These are phyloP conservation scores for Hyphopichia homilentoma DNA, from an alignment of 805 yeast genomes.

Conservation along the genomic window DNA sequence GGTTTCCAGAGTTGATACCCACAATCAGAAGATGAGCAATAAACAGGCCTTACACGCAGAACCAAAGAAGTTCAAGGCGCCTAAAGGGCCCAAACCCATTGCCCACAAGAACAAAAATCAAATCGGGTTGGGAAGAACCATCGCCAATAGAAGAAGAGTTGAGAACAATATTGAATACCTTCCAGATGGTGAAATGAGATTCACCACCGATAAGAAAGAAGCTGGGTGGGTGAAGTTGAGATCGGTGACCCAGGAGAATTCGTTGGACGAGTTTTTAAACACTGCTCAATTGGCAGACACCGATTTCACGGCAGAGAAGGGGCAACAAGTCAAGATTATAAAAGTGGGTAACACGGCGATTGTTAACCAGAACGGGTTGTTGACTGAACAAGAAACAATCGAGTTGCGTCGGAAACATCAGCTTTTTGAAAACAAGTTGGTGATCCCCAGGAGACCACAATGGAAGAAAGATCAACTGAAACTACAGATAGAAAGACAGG, in stretches of 20 bases:
- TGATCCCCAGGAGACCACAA: constrained; percentile 88
- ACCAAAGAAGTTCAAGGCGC: constrained; percentile 76
- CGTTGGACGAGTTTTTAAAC: constrained; percentile 88
- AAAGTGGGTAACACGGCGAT: constrained; percentile 56
- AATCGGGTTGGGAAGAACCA: constrained; percentile 82
- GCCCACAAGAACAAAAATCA: constrained; percentile 79
- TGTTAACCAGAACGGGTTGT: constrained; percentile 41
- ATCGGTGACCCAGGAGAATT: constrained; percentile 91
- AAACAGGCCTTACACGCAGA: constrained; percentile 44
- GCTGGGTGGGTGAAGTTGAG: constrained; percentile 87
- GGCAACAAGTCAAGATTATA: constrained; percentile 78
- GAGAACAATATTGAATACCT: constrained; percentile 67
- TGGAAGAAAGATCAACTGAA: constrained; percentile 77
- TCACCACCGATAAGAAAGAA: constrained; percentile 80
- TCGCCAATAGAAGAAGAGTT: constrained; percentile 66
- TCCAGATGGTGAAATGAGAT: constrained; percentile 87
- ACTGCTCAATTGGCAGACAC: constrained; percentile 96
- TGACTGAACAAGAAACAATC: constrained; percentile 64
- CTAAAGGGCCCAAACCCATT: constrained; percentile 90
- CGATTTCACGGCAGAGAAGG: constrained; percentile 90
- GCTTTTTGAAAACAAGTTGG: constrained; percentile 65
- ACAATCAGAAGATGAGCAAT: constrained; percentile 18
- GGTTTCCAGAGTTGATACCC: not conserved
- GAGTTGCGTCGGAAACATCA: constrained; percentile 59
- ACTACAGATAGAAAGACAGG: constrained; percentile 76